Evolutionary conservation across 2,329 filamentous ascomycete species (phyloP).

Genomic region (Epichloe scottii): DNA sequence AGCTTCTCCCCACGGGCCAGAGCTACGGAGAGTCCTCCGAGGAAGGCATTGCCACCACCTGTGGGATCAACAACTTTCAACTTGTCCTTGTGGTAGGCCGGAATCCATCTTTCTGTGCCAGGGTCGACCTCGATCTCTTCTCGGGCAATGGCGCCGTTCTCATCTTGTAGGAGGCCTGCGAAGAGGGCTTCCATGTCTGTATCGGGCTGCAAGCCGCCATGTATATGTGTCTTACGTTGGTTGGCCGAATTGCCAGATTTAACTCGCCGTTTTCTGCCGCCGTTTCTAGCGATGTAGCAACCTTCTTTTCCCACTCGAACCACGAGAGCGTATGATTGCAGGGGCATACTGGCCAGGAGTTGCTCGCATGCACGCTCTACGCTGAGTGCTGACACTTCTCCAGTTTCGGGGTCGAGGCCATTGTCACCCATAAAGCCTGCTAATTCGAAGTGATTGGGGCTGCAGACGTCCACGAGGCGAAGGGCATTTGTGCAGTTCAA

Average conservation of each 20-base stretch:
- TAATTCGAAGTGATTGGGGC: conserved; percentile 83
- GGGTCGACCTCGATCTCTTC: conserved; percentile 51
- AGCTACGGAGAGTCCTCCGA: conserved; percentile 48
- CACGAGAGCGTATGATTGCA: conserved; percentile 53
- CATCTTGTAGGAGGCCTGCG: conserved; percentile 42
- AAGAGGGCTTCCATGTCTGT: conserved; percentile 53
- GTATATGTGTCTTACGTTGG: conserved; percentile 28
- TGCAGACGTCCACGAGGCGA: conserved; percentile 49
- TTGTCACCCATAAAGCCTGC: conserved; percentile 64
- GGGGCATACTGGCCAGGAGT: conserved; percentile 50
- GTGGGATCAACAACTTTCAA: conserved; percentile 74
- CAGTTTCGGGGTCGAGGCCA: conserved; percentile 41
- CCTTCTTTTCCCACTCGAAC: conserved; percentile 61
- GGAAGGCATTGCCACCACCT: conserved; percentile 83
- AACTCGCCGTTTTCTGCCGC: conserved; percentile 28
- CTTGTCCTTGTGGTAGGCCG: conserved; percentile 52
- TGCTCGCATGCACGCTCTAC: conserved; percentile 51
- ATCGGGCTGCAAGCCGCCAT: conserved; percentile 43
- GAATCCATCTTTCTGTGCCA: conserved; percentile 61
- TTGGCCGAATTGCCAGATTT: conserved; percentile 3
- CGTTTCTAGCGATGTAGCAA: conserved; percentile 51
- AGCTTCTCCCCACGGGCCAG: conserved; percentile 46
- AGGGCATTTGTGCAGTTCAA: conserved; percentile 52
- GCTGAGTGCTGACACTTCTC: conserved; percentile 36
- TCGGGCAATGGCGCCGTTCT: conserved; percentile 37